Base-by-base conservation (phyloP, 495 filamentous ascomycete species). In the Tetracladium marchalianum region DNA sequence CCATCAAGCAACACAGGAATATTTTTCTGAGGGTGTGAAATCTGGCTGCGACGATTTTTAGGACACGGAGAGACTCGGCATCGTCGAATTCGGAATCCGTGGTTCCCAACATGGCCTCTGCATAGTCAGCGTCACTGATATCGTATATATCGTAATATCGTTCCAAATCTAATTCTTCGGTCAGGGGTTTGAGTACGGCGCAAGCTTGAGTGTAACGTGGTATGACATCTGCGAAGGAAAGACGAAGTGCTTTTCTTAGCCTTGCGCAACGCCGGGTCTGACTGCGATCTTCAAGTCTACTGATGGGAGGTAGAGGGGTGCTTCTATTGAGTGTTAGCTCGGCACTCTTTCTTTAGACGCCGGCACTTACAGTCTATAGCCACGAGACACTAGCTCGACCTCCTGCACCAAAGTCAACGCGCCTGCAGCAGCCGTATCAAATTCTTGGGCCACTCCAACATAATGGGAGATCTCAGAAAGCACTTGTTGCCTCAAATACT, bases 101-200 rank as follows among this genome's bases (percentile, higher is more conserved):
- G 37, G 81, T 76, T 2, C 76, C 76, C 17, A 73, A 61, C 46
- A 78, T 69, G 4, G 81, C 78, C 44, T 85, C 82, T 39, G 73
- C 70, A 11, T 90, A 71, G 54, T 97, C 90, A 31, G 78, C 76
- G 39, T 82, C 72, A 44, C 76, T 86, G 48, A 97, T 81, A 55
- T 97, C 89, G 54, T 95, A 95, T 32, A 95, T 82, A 55, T 95
- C 89, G 49, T 85, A 80, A 59, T 89, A 95, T 65, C 86, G 92
- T 40, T 89, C 90, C 11, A 95, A 67, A 55, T 95, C 84, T 39
- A 80, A 68, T 51, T 82, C 75, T 57, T 89, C 80, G 1, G 86
- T 77, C 31, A 94, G 76, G 5, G 75, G 77, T 56, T 81, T 81
- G 24, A 96, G 64, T 7, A 67, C 70, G 31, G 70, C 68, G 45